Evolutionary conservation across 164 flowering plant genomes (phyloP).

Genomic region (Macadamia tetraphylla): DNA sequence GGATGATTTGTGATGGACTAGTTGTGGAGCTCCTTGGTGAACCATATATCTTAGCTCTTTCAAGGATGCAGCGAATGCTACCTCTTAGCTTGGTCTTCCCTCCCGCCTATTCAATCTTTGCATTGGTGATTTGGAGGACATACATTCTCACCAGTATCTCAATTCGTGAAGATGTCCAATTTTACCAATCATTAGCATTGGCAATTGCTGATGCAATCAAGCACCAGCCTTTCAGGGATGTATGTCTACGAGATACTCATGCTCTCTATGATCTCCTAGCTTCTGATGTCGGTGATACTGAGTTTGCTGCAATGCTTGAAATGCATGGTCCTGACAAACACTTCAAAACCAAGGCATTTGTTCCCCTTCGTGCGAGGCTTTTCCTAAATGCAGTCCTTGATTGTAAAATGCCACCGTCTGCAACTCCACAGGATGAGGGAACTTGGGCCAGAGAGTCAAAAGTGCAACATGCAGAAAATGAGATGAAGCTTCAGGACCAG

Average conservation of each 20-base stretch:
- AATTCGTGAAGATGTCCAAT: conserved; percentile 58
- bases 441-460: conserved; percentile 44
- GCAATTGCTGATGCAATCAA: conserved; percentile 68
- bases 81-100: conserved; percentile 76
- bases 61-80: conserved; percentile 86
- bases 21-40: conserved; percentile 85
- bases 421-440: conserved; percentile 40
- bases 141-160: conserved; percentile 42
- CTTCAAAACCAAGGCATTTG: conserved; percentile 52
- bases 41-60: conserved; percentile 65
- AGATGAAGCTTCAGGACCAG: conserved; percentile 64
- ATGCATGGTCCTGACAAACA: conserved; percentile 51
- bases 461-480: conserved; percentile 36
- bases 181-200: conserved; percentile 47
- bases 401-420: conserved; percentile 55
- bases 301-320: conserved; percentile 76
- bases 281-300: conserved; percentile 75
- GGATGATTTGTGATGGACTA: conserved; percentile 76
- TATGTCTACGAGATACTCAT: conserved; percentile 64
- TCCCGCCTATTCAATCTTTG: conserved; percentile 88
- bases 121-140: conserved; percentile 77
- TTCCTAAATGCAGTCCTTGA: conserved; percentile 80
- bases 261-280: conserved; percentile 67
- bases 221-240: conserved; percentile 88
- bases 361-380: conserved; percentile 92